phyloP scores from a whole-genome alignment of 768 basidiomycete genomes.

The Leccinum boreale region DNA sequence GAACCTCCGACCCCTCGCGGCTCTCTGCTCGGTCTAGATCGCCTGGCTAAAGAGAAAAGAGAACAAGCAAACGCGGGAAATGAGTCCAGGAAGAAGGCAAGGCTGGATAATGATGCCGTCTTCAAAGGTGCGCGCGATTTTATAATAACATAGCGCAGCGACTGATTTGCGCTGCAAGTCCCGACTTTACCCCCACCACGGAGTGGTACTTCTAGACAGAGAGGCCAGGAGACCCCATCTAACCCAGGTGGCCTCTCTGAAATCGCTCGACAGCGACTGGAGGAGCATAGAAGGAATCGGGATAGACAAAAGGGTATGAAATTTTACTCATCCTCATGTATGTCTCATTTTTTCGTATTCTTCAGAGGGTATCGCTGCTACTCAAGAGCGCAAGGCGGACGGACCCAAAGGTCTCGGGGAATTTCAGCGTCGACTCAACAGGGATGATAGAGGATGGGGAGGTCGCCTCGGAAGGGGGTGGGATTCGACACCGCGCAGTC shows the following conservation, averaged over 20 bases:
- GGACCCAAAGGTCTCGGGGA: conserved; percentile 82
- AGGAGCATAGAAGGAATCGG: conserved; percentile 68
- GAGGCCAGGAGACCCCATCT: conserved; percentile 90
- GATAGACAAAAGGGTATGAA: conserved; percentile 64
- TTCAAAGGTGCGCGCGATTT: conserved; percentile 75
- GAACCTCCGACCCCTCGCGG: conserved; percentile 75
- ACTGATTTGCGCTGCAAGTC: conserved; percentile 44
- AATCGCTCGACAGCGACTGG: conserved; percentile 62
- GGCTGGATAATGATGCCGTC: conserved; percentile 58
- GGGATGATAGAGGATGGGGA: conserved; percentile 55
- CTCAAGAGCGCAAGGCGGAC: conserved; percentile 52
- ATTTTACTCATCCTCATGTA: neutral
- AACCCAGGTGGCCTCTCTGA: conserved; percentile 89
- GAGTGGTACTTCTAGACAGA: conserved; percentile 58
- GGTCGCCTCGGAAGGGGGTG: conserved; percentile 38
- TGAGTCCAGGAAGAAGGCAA: conserved; percentile 60
- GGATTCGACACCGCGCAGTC: conserved; percentile 63
- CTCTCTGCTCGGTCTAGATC: conserved; percentile 85
- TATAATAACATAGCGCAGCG: too few species aligned
- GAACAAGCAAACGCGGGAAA: conserved; percentile 47
- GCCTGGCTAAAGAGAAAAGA: conserved; percentile 85
- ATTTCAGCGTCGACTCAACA: conserved; percentile 89
- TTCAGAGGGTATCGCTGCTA: conserved; percentile 69
- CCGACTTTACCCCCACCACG: conserved; percentile 67
- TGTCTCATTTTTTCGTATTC: neutral